These are phyloP conservation scores for Withania somnifera DNA, from an alignment of 305 asterid species.

Conservation along the genomic window DNA sequence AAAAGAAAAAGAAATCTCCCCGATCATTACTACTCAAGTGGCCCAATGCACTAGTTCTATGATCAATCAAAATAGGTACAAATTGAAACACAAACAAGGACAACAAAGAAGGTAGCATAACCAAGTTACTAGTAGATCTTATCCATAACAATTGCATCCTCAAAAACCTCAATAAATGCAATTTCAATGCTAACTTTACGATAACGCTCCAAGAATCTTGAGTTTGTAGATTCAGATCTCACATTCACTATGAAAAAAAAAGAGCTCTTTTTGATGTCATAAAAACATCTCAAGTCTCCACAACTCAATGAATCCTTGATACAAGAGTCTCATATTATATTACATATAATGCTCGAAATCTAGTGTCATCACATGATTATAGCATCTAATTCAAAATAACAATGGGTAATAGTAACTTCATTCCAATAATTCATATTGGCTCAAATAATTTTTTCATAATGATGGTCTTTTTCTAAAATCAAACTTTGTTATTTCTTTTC, in stretches of 20 bases:
- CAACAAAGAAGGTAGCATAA: background rate
- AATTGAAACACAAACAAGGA: background rate
- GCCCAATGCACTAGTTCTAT: background rate
- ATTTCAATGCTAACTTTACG: background rate
- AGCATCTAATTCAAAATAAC: background rate
- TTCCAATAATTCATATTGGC: background rate
- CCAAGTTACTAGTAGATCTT: background rate
- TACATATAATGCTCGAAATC: background rate
- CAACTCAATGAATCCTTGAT: background rate
- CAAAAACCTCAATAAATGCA: background rate
- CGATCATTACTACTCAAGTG: background rate
- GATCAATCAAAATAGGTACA: background rate
- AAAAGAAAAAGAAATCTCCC: background rate
- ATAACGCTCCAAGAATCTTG: background rate
- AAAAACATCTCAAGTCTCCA: background rate
- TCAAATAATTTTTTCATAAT: too few species aligned
- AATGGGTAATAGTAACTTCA: background rate
- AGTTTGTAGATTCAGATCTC: background rate
- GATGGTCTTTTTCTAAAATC: too few species aligned
- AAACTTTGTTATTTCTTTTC: background rate
- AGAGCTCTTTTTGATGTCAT: background rate
- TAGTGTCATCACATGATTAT: background rate
- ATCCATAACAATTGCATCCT: background rate
- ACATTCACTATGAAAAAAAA: background rate
- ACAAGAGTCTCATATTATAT: background rate